Percentiles rank a stretch among this genome's conserved stretches.
Conservation (phyloP, 2,329 filamentous ascomycete species). For the Thielaviopsis ethacetica region DNA sequence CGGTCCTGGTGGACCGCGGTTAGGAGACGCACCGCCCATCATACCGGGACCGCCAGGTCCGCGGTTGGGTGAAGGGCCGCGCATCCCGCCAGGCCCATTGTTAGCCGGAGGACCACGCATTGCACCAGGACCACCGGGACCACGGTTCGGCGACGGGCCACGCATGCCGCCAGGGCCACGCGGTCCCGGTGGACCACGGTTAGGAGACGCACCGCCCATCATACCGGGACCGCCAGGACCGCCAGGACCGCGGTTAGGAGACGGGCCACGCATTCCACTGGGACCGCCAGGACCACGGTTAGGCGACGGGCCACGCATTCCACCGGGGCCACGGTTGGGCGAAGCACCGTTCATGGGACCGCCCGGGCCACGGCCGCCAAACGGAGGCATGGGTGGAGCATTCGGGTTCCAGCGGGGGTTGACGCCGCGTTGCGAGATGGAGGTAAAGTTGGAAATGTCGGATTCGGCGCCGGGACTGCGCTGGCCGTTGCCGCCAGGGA, state of each 20-base stretch:
- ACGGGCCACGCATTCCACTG: constrained; percentile 10
- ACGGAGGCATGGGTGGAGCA: constrained; percentile 23
- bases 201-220: background rate
- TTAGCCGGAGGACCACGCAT: background rate
- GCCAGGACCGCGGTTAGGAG: background rate
- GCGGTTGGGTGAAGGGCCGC: background rate
- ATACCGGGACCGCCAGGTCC: no score
- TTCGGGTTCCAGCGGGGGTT: constrained; percentile 73
- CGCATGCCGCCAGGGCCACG: background rate
- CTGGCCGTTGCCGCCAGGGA: constrained; percentile 35
- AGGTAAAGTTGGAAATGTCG: constrained; percentile 75
- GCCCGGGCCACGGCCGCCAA: constrained; percentile 19
- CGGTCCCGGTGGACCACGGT: background rate
- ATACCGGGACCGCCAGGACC: background rate
- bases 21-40: background rate
- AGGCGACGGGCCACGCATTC: background rate
- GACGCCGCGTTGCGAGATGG: constrained; percentile 70
- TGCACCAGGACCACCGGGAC: background rate
- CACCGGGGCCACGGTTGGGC: background rate
- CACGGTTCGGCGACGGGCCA: background rate
- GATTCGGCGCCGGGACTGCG: constrained; percentile 56
- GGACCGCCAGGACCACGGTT: constrained; percentile 23
- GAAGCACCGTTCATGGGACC: constrained; percentile 18
- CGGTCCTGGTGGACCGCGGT: constrained; percentile 20
- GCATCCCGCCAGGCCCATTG: background rate